Conservation (phyloP, 2,329 filamentous ascomycete species). For the Monilinia fructigena region DNA sequence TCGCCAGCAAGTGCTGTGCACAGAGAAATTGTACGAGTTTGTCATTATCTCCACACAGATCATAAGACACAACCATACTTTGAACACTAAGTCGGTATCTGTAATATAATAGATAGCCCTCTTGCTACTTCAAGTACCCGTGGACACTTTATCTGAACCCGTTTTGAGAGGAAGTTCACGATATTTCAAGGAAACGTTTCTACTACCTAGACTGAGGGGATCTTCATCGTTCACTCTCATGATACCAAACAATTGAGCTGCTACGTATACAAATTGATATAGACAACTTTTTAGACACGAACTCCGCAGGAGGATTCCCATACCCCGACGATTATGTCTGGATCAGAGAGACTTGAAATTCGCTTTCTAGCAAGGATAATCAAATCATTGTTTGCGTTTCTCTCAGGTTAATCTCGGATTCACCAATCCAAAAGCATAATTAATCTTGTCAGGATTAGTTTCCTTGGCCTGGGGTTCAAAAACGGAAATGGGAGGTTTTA, state of each 20-base stretch:
- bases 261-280: not conserved
- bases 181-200: not conserved
- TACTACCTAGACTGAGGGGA: not conserved
- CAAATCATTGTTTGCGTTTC: no score
- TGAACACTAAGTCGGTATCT: rapidly evolving
- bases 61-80: no score
- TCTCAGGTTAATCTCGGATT: no score
- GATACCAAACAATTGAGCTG: not conserved
- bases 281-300: not conserved
- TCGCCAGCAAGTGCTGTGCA: not conserved
- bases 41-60: not conserved
- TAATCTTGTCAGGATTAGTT: no score
- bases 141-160: no score
- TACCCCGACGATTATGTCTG: no score
- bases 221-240: not conserved
- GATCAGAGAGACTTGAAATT: no score
- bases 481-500: not conserved
- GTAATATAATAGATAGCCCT: no score
- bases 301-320: no score
- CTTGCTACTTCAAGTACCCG: not conserved
- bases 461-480: not conserved
- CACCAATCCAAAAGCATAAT: no score
- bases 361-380: no score
- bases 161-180: no score
- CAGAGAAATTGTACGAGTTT: not conserved